Conservation (phyloP, 2,329 filamentous ascomycete genomes). For the Diplodia seriata region DNA sequence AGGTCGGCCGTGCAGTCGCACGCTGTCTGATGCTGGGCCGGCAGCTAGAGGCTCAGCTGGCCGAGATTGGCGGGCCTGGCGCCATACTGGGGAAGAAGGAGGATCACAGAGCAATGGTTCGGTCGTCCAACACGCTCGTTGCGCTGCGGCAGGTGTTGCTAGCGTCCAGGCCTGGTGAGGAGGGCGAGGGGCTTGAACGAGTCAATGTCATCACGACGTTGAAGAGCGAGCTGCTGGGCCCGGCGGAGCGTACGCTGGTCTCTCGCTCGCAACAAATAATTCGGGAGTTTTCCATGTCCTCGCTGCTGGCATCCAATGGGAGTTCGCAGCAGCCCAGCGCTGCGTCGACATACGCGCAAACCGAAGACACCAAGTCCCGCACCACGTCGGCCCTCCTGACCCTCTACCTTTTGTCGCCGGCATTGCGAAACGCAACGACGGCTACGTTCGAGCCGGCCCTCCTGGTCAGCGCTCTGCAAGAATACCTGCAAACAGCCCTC, state of each 20-base stretch:
- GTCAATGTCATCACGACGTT: slow-evolving; percentile 76
- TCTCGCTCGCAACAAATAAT: slow-evolving; percentile 78
- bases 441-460: slow-evolving; percentile 69
- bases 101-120: slow-evolving; percentile 79
- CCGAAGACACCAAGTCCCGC: slow-evolving; percentile 76
- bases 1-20: slow-evolving; percentile 76
- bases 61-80: slow-evolving; percentile 66
- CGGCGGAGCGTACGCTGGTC: slow-evolving; percentile 76
- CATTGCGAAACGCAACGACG: slow-evolving; percentile 38
- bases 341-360: slow-evolving; percentile 62
- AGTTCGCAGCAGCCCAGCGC: slow-evolving; percentile 37
- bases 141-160: slow-evolving; percentile 76
- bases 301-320: slow-evolving; percentile 51
- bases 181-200: slow-evolving; percentile 76
- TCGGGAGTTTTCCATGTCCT: slow-evolving; percentile 80
- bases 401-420: slow-evolving; percentile 78
- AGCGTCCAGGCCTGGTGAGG: slow-evolving; percentile 71
- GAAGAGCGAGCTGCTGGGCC: slow-evolving; percentile 71
- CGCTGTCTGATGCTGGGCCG: slow-evolving; percentile 81
- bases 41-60: slow-evolving; percentile 85
- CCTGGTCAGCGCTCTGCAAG: slow-evolving; percentile 77
- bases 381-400: slow-evolving; percentile 76
- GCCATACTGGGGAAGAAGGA: slow-evolving; percentile 61
- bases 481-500: slow-evolving; percentile 80
- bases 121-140: slow-evolving; percentile 80